Conservation (phyloP, 306 rosid genomes). For the Amphicarpaea edgeworthii region DNA sequence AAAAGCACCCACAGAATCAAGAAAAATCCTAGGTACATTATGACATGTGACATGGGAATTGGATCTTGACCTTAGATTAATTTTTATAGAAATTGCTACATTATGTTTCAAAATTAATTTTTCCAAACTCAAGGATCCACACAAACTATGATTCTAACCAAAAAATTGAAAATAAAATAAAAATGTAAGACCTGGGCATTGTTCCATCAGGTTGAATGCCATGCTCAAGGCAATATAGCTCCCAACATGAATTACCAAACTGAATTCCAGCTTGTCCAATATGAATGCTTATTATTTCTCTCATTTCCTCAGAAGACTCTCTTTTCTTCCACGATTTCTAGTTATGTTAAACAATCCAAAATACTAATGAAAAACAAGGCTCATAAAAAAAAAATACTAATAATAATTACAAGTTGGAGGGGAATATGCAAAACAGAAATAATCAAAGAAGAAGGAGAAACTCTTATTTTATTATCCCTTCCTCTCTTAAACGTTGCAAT, state of each 20-base stretch:
- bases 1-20: background rate
- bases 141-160: constrained; percentile 21
- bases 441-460: constrained; percentile 13
- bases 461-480: constrained; percentile 6
- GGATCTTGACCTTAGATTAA: background rate
- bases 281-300: constrained; percentile 77
- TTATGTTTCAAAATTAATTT: background rate
- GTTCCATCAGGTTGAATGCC: constrained; percentile 73
- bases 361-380: background rate
- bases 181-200: constrained; percentile 66
- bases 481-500: constrained; percentile 30
- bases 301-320: constrained; percentile 50
- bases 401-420: background rate
- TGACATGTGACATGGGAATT: constrained; percentile 7
- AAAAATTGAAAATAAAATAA: background rate
- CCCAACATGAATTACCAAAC: constrained; percentile 88
- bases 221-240: constrained; percentile 83
- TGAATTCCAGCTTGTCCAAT: constrained; percentile 87
- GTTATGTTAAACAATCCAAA: constrained; percentile 25
- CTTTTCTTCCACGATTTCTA: constrained; percentile 11
- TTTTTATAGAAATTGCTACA: background rate
- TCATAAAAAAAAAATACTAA: background rate
- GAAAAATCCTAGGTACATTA: no score
- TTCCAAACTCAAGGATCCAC: background rate
- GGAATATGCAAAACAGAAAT: constrained; percentile 32